These are phyloP conservation scores for Metroxylon sagu DNA, from an alignment of 176 grass and related monocot genomes.

Conservation along the genomic window DNA sequence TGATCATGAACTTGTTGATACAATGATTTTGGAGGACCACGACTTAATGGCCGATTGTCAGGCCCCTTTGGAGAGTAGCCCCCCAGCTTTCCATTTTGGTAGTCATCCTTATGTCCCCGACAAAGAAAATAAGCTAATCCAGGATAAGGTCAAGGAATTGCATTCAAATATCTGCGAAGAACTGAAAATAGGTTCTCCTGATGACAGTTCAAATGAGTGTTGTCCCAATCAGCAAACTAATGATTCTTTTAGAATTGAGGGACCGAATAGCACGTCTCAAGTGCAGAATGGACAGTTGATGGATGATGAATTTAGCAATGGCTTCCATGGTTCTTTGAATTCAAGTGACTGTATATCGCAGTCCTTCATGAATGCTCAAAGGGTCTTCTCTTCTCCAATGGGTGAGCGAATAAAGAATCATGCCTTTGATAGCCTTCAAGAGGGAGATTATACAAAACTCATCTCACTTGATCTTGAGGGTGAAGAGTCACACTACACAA, in stretches of 20 bases:
- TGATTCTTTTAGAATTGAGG: slow-evolving; percentile 11
- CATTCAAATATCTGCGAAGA: slow-evolving; percentile 32
- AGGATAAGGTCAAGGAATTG: slow-evolving; percentile 5
- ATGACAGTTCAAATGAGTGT: slow-evolving; percentile 34
- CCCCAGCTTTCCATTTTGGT: too few relatives aligned
- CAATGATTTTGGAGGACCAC: too few relatives aligned
- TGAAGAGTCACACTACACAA: slow-evolving; percentile 21
- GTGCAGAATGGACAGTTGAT: slow-evolving; percentile 5
- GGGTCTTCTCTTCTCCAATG: neutral
- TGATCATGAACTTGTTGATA: neutral
- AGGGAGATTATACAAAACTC: neutral
- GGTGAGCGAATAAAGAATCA: neutral
- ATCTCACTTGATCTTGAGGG: slow-evolving; percentile 28
- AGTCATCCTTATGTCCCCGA: too few relatives aligned
- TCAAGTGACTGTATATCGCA: neutral
- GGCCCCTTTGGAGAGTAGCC: too few relatives aligned
- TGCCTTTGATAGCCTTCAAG: neutral
- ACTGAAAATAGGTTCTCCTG: slow-evolving; percentile 24
- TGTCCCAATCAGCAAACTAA: slow-evolving; percentile 1
- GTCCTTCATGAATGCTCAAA: neutral
- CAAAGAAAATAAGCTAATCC: slow-evolving; percentile 1
- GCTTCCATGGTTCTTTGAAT: slow-evolving; percentile 17
- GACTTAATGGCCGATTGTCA: too few relatives aligned
- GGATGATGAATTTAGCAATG: slow-evolving; percentile 33
- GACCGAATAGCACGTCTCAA: slow-evolving; percentile 1